These are phyloP conservation scores for Cyamopsis tetragonoloba DNA, from an alignment of 306 rosid genomes.

Conservation along the genomic window DNA sequence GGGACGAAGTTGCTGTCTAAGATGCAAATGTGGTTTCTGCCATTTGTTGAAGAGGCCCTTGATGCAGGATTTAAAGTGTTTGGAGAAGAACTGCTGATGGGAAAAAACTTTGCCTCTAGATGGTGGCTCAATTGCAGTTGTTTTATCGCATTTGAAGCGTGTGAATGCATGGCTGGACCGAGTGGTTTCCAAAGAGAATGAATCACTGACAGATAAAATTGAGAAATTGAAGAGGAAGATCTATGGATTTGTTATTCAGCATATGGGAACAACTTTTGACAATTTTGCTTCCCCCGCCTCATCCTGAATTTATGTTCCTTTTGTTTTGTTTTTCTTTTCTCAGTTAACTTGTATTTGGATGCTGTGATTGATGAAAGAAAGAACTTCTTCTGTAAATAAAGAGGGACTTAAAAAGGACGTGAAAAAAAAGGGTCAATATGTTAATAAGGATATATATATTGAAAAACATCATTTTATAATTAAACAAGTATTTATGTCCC, in stretches of 20 bases:
- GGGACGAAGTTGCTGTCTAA: constrained; percentile 55
- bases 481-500: too few species aligned
- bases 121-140: constrained; percentile 76
- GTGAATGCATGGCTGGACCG: constrained; percentile 91
- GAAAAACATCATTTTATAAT: too few species aligned
- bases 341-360: neutral
- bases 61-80: constrained; percentile 90
- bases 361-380: constrained; percentile 15
- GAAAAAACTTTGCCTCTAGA: constrained; percentile 58
- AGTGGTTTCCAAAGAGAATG: constrained; percentile 51
- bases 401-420: too few species aligned
- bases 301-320: constrained; percentile 29
- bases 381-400: constrained; percentile 27
- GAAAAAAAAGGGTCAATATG: too few species aligned
- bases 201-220: constrained; percentile 47
- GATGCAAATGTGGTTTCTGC: constrained; percentile 87
- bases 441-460: too few species aligned
- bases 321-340: too few species aligned
- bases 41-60: constrained; percentile 78
- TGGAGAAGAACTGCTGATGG: constrained; percentile 48
- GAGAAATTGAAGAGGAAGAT: constrained; percentile 84
- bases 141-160: constrained; percentile 81
- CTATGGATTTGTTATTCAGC: constrained; percentile 94
- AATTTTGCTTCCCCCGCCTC: constrained; percentile 34
- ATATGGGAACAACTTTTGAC: constrained; percentile 84